A percentile compares a stretch with the other conserved stretches of the same genome.
These are phyloP conservation scores for Aspergillus homomorphus DNA, from an alignment of 495 filamentous ascomycete species.

Conservation along the genomic window DNA sequence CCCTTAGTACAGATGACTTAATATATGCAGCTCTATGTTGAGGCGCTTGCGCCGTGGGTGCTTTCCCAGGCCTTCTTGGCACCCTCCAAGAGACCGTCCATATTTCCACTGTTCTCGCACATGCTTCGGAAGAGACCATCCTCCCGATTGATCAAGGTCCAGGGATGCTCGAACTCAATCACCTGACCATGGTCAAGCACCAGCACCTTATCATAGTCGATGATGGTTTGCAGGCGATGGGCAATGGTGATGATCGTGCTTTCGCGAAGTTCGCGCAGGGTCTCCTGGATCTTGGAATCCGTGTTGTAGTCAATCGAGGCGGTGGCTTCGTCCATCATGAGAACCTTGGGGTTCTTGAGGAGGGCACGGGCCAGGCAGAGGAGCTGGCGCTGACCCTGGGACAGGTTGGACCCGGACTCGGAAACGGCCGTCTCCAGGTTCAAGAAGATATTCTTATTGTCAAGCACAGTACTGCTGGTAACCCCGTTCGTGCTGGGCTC, in stretches of 20 bases:
- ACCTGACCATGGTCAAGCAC: conserved; percentile 88
- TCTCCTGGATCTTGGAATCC: conserved; percentile 93
- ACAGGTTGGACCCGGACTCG: conserved; percentile 93
- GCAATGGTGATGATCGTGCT: conserved; percentile 97
- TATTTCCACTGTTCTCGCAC: conserved; percentile 93
- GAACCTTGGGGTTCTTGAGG: conserved; percentile 83
- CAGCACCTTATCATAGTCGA: conserved; percentile 97
- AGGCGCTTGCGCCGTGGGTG: conserved; percentile 53
- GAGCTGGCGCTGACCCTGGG: conserved; percentile 94
- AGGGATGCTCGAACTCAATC: conserved; percentile 85
- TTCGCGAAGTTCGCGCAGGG: conserved; percentile 77
- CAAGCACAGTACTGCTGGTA: conserved; percentile 31
- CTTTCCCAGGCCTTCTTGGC: conserved; percentile 70
- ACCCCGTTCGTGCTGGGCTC: conserved; percentile 38
- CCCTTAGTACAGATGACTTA: too few relatives aligned
- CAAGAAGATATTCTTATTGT: conserved; percentile 93
- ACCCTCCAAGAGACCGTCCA: conserved; percentile 65
- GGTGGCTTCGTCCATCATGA: conserved; percentile 99
- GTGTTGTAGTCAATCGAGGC: conserved; percentile 97
- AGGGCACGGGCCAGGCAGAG: conserved; percentile 92
- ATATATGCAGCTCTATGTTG: conserved; percentile 16
- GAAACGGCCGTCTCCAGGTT: conserved; percentile 80
- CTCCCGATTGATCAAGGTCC: conserved; percentile 66
- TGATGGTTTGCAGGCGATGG: conserved; percentile 94
- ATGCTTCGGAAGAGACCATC: conserved; percentile 77